These are phyloP conservation scores for Metschnikowia chrysomelidarum DNA, from an alignment of 805 yeast species.

Conservation along the genomic window DNA sequence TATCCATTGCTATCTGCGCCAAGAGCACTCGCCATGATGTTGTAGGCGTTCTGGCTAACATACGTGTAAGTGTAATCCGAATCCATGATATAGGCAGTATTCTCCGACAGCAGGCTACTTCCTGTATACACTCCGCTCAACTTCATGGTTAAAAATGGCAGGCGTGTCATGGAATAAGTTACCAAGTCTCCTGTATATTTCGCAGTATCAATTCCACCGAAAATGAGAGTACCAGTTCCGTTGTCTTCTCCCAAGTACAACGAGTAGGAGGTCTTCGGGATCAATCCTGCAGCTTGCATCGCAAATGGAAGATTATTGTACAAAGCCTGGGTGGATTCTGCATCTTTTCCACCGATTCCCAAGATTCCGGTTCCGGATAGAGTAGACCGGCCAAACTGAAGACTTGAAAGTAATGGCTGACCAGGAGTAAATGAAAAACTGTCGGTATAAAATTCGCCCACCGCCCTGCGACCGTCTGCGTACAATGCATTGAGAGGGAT, in stretches of 20 bases:
- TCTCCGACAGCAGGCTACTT: constrained; percentile 4
- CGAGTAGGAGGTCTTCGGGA: constrained; percentile 56
- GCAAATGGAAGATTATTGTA: constrained; percentile 57
- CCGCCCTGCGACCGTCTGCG: constrained; percentile 5
- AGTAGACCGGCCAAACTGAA: constrained; percentile 14
- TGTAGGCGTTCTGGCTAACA: constrained; percentile 7
- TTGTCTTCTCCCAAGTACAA: constrained; percentile 49
- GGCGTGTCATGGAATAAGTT: constrained; percentile 8
- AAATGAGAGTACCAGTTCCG: constrained; percentile 32
- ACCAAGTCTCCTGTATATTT: constrained; percentile 26
- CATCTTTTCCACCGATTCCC: constrained; percentile 14
- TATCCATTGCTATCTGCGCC: constrained; percentile 9
- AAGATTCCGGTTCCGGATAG: constrained; percentile 9
- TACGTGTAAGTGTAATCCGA: constrained; percentile 15
- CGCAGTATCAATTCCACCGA: constrained; percentile 43
- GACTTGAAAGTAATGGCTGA: constrained; percentile 4
- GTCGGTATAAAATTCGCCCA: constrained; percentile 13
- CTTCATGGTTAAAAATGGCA: constrained; percentile 5
- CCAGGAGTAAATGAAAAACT: constrained; percentile 4
- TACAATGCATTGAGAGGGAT: constrained; percentile 8
- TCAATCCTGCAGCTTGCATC: constrained; percentile 56
- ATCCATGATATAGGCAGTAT: constrained; percentile 13
- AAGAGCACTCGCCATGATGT: constrained; percentile 10
- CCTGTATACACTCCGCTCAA: constrained; percentile 9
- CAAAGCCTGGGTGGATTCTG: constrained; percentile 4